These are phyloP conservation scores for Kickxella alabastrina DNA, from an alignment of 192 early-diverging fungal genomes.

Conservation along the genomic window DNA sequence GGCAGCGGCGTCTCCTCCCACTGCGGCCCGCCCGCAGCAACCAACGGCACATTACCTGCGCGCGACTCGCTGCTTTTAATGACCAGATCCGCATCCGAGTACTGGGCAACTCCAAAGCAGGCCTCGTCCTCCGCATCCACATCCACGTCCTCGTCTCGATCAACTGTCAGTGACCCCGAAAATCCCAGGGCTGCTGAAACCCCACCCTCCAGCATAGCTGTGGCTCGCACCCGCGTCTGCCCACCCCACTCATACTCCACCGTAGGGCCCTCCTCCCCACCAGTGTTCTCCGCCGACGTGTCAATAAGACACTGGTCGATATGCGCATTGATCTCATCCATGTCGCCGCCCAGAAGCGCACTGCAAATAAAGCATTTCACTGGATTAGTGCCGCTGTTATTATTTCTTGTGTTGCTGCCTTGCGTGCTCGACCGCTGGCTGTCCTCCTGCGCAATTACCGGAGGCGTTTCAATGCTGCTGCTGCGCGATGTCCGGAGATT, in stretches of 20 bases:
- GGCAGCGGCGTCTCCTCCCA: slow-evolving; percentile 11
- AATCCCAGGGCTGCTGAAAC: slow-evolving; percentile 6
- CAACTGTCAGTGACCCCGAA: slow-evolving; percentile 37
- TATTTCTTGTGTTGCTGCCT: not conserved
- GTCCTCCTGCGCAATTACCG: not conserved
- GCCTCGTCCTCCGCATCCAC: slow-evolving; percentile 76
- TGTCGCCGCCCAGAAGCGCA: slow-evolving; percentile 28
- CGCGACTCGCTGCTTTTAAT: slow-evolving; percentile 10
- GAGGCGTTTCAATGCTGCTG: not conserved
- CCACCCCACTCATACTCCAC: slow-evolving; percentile 84
- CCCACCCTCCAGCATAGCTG: slow-evolving; percentile 78
- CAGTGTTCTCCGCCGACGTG: not conserved
- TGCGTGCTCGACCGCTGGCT: not conserved
- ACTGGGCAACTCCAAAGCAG: slow-evolving; percentile 72
- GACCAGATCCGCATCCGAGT: slow-evolving; percentile 65
- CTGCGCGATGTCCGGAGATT: not conserved
- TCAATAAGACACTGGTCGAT: slow-evolving; percentile 67
- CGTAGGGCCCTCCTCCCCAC: not conserved
- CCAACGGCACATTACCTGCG: too few species aligned
- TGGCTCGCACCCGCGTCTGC: slow-evolving; percentile 70
- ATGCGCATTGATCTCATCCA: slow-evolving; percentile 65
- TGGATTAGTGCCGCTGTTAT: not conserved
- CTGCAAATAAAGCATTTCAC: slow-evolving; percentile 23
- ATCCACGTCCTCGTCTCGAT: slow-evolving; percentile 77
- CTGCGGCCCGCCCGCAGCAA: not conserved